Conservation (phyloP, 2,329 filamentous ascomycete species). For the Pseudofabraea citricarpa region DNA sequence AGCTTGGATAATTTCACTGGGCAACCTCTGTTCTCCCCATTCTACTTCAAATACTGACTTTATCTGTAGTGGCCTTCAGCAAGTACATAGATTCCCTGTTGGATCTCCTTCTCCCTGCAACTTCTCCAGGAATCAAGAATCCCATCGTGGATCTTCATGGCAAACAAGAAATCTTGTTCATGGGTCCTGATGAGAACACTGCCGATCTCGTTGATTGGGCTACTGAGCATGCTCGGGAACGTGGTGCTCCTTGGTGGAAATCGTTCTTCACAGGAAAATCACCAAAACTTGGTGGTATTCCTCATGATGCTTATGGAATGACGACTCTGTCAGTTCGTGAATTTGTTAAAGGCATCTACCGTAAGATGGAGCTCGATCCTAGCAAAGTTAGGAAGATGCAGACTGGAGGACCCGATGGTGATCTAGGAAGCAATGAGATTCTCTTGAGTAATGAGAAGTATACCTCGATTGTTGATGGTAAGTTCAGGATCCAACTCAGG, state of each 20-base stretch:
- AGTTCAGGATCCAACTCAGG: background rate
- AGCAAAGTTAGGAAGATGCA: slow-evolving; percentile 87
- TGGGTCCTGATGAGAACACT: slow-evolving; percentile 99
- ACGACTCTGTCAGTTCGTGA: slow-evolving; percentile 94
- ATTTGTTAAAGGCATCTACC: slow-evolving; percentile 94
- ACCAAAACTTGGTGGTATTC: slow-evolving; percentile 91
- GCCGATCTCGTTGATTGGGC: slow-evolving; percentile 97
- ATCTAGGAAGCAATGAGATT: slow-evolving; percentile 97
- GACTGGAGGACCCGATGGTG: slow-evolving; percentile 93
- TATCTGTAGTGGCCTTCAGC: slow-evolving; percentile 87
- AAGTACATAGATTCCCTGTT: slow-evolving; percentile 99
- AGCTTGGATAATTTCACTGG: too few species aligned
- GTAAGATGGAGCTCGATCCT: slow-evolving; percentile 88
- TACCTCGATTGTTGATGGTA: slow-evolving; percentile 82
- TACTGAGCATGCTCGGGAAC: slow-evolving; percentile 83
- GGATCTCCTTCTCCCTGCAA: slow-evolving; percentile 83
- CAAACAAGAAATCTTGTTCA: slow-evolving; percentile 94
- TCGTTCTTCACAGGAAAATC: slow-evolving; percentile 99
- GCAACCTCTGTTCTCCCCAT: too few species aligned
- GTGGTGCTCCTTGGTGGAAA: slow-evolving; percentile 98
- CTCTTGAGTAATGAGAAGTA: slow-evolving; percentile 95
- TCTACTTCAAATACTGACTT: too few species aligned
- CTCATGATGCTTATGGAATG: slow-evolving; percentile 96
- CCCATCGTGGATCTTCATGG: slow-evolving; percentile 94
- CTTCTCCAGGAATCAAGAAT: slow-evolving; percentile 96